Base-by-base conservation (phyloP, 805 yeast species). In the Komagataella phaffii region DNA sequence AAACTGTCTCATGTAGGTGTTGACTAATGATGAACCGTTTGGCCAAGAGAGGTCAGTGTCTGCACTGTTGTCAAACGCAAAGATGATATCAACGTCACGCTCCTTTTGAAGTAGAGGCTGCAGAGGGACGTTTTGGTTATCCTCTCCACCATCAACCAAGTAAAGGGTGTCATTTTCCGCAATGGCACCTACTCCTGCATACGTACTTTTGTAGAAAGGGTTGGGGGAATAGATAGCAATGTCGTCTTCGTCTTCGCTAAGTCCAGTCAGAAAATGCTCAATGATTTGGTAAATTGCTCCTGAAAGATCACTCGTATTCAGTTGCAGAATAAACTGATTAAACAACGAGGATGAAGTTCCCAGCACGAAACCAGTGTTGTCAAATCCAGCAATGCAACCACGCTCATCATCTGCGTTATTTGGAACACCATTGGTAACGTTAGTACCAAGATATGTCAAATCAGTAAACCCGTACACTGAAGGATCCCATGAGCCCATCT, bases 271-370 rank as follows among this genome's bases (percentile, higher is more conserved):
- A 60, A 80, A 70, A 49, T 64, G 61, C n/a, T 67, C 58, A 3
- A 79, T 68, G 10, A 80, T 59, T n/a, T 68, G 63, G 54, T 71
- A 68, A 7, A 82, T 57, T 19, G 69, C 68, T 14, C 81, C 79
- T 3, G 73, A 58, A 1, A 77, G 54, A 21, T 76, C 74, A 1
- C 83, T 73, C 18, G 79, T 62, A 62, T 83, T 80, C 53, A 85
- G 64, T 56, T 75, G 74, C 47, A 83, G 64, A 17, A 86, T 61
- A 50, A 83, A 70, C 62, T 80, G 81, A 62, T 85, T 88, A 71
- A 88, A 88, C 49, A 88, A 66, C 1, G 91, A 74, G 2, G 95
- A 84, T 1, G 96, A 86, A 6, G 96, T 82, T 44, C 95, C 96
- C 67, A 87, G 70, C 36, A 86, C 68, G 61, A 79, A 89, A 6